These are phyloP conservation scores for Xylaria sp. DNA, from an alignment of 2,329 filamentous ascomycete genomes.

Conservation along the genomic window DNA sequence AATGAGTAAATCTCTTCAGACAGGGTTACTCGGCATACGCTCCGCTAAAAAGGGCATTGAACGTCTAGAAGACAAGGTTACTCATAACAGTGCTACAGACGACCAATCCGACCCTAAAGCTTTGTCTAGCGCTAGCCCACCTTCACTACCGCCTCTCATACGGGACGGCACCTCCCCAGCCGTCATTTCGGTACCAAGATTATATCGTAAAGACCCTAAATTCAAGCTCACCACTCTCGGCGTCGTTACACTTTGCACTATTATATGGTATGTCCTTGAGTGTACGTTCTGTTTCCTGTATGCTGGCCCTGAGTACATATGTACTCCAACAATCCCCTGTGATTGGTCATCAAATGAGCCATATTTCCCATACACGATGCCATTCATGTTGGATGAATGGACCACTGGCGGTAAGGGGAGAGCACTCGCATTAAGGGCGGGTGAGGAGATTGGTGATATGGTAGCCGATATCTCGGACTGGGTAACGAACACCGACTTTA, in stretches of 20 bases:
- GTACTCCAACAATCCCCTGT: slow-evolving; percentile 58
- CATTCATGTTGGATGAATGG: slow-evolving; percentile 72
- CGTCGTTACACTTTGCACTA: slow-evolving; percentile 55
- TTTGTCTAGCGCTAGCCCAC: slow-evolving; percentile 14
- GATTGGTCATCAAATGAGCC: slow-evolving; percentile 68
- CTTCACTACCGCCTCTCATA: slow-evolving; percentile 3
- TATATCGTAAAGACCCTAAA: slow-evolving; percentile 57
- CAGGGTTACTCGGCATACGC: slow-evolving; percentile 60
- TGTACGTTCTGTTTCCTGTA: slow-evolving; percentile 62
- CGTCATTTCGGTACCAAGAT: slow-evolving; percentile 59
- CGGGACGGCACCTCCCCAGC: slow-evolving; percentile 44
- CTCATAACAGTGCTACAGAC: slow-evolving; percentile 51
- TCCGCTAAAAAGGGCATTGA: slow-evolving; percentile 68
- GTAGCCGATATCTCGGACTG: slow-evolving; percentile 61
- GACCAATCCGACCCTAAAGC: slow-evolving; percentile 29
- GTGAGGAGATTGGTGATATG: slow-evolving; percentile 59
- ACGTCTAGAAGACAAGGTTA: slow-evolving; percentile 63
- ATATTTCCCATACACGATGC: slow-evolving; percentile 68
- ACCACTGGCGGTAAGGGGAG: slow-evolving; percentile 63
- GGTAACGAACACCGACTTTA: slow-evolving; percentile 57
- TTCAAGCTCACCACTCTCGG: slow-evolving; percentile 63
- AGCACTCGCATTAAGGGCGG: slow-evolving; percentile 48
- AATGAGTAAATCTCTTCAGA: slow-evolving; percentile 64
- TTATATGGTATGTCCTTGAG: slow-evolving; percentile 67
- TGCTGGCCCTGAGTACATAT: slow-evolving; percentile 62